phyloP scores from a whole-genome alignment of 768 basidiomycete species.

The Tulasnella sp. region DNA sequence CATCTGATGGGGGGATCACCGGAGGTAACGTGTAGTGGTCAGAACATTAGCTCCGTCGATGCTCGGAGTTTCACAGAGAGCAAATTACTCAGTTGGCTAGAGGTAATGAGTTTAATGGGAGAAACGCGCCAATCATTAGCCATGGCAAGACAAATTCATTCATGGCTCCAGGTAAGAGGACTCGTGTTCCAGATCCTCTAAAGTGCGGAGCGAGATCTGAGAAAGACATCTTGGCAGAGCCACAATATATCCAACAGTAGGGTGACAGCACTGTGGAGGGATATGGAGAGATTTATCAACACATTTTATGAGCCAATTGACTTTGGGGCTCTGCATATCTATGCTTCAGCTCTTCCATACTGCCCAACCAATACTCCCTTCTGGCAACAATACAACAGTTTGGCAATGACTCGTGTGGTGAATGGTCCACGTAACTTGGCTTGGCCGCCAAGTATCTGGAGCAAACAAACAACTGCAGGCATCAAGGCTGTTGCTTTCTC shows the following conservation, averaged over 20 bases:
- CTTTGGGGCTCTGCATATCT: not conserved
- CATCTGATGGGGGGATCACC: not conserved
- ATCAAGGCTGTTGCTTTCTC: not conserved
- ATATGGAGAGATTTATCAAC: not conserved
- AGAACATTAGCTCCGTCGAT: not conserved
- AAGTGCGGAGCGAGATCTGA: not conserved
- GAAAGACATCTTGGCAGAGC: not conserved
- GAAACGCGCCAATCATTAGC: not conserved
- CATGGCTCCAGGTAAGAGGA: not conserved
- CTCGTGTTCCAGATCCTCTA: not conserved
- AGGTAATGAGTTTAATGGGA: not conserved
- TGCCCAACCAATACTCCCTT: not conserved
- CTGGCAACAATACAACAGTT: not conserved
- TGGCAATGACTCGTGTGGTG: not conserved
- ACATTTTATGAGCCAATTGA: not conserved
- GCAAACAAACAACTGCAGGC: not conserved
- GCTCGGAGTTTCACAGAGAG: not conserved
- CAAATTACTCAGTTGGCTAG: not conserved
- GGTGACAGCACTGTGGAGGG: not conserved
- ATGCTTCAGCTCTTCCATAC: not conserved
- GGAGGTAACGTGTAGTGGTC: not conserved
- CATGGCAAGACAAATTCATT: not conserved
- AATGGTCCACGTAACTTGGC: not conserved
- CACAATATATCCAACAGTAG: not conserved
- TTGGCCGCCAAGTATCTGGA: not conserved